Conservation (phyloP, 2,329 filamentous ascomycete species). For the Phyllosticta citribraziliensis region DNA sequence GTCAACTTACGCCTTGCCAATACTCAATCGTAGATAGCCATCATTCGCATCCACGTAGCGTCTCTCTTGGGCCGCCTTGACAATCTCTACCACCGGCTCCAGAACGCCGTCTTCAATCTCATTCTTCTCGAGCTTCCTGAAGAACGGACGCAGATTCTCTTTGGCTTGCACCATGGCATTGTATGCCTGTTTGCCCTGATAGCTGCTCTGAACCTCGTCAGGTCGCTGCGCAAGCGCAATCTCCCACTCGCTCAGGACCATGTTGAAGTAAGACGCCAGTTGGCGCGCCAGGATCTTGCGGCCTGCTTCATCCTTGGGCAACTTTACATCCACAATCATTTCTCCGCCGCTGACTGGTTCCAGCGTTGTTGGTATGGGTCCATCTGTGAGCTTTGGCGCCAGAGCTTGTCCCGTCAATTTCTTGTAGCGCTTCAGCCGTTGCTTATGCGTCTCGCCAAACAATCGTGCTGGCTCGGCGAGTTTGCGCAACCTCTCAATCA, state of each 20-base stretch:
- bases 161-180: constrained; percentile 79
- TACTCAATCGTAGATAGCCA: constrained; percentile 83
- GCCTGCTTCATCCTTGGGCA: constrained; percentile 54
- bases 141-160: constrained; percentile 81
- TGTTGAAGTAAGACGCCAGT: constrained; percentile 88
- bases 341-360: constrained; percentile 71
- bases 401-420: constrained; percentile 43
- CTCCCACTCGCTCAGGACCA: constrained; percentile 88
- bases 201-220: constrained; percentile 54
- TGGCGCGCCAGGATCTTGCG: constrained; percentile 72
- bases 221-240: constrained; percentile 56
- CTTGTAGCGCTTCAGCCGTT: constrained; percentile 60
- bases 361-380: constrained; percentile 80
- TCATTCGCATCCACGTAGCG: constrained; percentile 96
- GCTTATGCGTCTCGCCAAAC: constrained; percentile 71
- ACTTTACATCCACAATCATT: constrained; percentile 66
- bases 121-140: constrained; percentile 75
- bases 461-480: constrained; percentile 63
- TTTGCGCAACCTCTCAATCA: constrained; percentile 57
- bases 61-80: constrained; percentile 77
- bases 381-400: constrained; percentile 47
- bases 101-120: constrained; percentile 72
- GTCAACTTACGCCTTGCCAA: constrained; percentile 64
- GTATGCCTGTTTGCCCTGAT: constrained; percentile 70
- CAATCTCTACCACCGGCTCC: constrained; percentile 80